Conservation (phyloP, 106 monocot species). For the Phalaenopsis equestris region DNA sequence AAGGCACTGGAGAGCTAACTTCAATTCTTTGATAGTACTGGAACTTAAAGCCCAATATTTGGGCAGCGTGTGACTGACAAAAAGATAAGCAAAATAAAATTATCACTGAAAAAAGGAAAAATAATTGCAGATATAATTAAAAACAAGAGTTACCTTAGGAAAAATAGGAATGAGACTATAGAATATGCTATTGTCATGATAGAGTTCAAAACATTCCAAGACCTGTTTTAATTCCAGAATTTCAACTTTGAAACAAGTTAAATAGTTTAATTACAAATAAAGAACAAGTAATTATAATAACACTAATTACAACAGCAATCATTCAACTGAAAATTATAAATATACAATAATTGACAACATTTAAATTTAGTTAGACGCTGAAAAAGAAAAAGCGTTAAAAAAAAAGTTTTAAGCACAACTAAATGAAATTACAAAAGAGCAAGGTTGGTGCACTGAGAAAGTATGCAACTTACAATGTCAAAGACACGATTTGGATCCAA, state of each 20-base stretch:
- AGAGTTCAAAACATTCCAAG: conserved; percentile 89
- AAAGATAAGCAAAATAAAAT: not conserved
- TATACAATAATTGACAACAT: not conserved
- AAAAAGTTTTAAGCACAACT: not conserved
- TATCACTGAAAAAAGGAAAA: not conserved
- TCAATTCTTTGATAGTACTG: conserved; percentile 95
- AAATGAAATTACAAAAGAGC: conserved; percentile 1
- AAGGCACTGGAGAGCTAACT: conserved; percentile 64
- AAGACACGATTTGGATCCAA: conserved; percentile 98
- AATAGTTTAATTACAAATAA: not conserved
- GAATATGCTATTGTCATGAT: conserved; percentile 61
- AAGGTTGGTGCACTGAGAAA: not conserved
- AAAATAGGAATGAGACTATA: conserved; percentile 86
- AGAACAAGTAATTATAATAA: not conserved
- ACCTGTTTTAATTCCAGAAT: conserved; percentile 42
- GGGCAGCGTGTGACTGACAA: conserved; percentile 81
- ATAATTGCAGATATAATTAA: not conserved
- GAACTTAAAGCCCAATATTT: conserved; percentile 96
- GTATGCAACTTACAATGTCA: conserved; percentile 74
- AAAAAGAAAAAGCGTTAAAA: not conserved
- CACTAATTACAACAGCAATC: not conserved
- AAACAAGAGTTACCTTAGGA: conserved; percentile 42
- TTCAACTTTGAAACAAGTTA: not conserved
- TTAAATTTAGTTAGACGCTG: not conserved
- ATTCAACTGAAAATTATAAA: not conserved